Percentiles rank a stretch among this genome's conserved stretches.
Evolutionary conservation across 169 alveolate genomes (phyloP).

Genomic region (Plasmodium knowlesi): DNA sequence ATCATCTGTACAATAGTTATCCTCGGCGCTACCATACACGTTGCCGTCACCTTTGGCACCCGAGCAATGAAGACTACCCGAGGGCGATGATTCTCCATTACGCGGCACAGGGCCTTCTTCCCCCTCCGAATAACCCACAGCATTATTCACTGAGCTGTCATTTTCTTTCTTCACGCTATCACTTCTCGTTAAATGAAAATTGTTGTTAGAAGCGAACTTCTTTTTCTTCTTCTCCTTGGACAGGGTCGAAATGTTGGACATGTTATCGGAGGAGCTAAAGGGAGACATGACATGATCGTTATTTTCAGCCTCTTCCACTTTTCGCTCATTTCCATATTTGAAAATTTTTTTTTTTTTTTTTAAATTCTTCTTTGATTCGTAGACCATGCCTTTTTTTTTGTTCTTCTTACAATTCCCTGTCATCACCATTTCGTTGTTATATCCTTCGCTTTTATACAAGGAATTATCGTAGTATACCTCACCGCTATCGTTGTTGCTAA

Average conservation of each 20-base stretch:
- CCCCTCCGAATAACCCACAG: background rate
- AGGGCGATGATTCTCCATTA: background rate
- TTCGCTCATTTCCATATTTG: constrained; percentile 28
- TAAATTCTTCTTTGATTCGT: constrained; percentile 50
- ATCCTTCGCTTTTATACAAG: background rate
- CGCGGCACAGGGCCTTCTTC: background rate
- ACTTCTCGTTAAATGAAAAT: background rate
- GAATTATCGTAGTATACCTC: background rate
- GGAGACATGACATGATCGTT: constrained; percentile 18
- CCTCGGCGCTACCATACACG: background rate
- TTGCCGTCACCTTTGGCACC: background rate
- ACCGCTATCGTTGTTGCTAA: background rate
- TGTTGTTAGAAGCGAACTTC: background rate
- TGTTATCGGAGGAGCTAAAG: constrained; percentile 30
- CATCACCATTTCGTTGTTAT: constrained; percentile 6
- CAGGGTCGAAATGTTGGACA: constrained; percentile 31
- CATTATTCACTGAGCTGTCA: background rate
- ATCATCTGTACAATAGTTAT: background rate
- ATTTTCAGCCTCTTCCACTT: constrained; percentile 10
- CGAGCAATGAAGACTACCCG: background rate
- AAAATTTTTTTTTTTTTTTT: constrained; percentile 66
- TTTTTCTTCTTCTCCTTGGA: constrained; percentile 8
- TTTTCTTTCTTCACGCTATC: constrained; percentile 4
- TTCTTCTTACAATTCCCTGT: constrained; percentile 10
- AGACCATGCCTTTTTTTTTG: constrained; percentile 25